Evolutionary conservation across 148 eudicot genomes (phyloP).

Genomic region (Diospyros kaki): DNA sequence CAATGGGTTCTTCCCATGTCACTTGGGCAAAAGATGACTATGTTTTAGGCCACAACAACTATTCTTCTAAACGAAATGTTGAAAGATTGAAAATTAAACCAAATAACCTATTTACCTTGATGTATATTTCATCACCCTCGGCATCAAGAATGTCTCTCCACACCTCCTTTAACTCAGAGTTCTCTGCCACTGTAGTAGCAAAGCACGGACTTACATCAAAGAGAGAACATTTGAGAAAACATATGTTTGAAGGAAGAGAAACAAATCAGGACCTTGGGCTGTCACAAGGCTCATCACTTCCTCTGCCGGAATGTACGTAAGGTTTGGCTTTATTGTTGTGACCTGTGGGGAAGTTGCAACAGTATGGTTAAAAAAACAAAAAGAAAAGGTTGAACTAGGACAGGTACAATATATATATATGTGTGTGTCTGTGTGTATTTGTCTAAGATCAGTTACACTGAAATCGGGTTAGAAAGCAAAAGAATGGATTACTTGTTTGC

Average conservation of each 20-base stretch:
- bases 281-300: constrained; percentile 99
- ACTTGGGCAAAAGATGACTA: neutral
- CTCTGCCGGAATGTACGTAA: constrained; percentile 84
- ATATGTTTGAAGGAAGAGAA: neutral
- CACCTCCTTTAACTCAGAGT: constrained; percentile 7
- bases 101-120: constrained; percentile 6
- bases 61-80: neutral
- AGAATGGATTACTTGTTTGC: no score
- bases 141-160: constrained; percentile 13
- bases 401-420: no score
- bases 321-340: constrained; percentile 54
- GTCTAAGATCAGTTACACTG: no score
- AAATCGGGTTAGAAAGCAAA: no score
- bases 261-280: constrained; percentile 59
- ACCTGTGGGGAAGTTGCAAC: no score
- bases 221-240: neutral
- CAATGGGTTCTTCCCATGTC: neutral
- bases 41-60: neutral
- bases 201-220: neutral
- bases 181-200: constrained; percentile 9
- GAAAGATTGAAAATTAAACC: neutral
- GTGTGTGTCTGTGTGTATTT: no score
- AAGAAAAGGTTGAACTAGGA: no score
- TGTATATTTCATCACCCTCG: constrained; percentile 17
- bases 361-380: no score